Evolutionary conservation across 73 alveolate species (phyloP).

Genomic region (Paramecium pentaurelia): DNA sequence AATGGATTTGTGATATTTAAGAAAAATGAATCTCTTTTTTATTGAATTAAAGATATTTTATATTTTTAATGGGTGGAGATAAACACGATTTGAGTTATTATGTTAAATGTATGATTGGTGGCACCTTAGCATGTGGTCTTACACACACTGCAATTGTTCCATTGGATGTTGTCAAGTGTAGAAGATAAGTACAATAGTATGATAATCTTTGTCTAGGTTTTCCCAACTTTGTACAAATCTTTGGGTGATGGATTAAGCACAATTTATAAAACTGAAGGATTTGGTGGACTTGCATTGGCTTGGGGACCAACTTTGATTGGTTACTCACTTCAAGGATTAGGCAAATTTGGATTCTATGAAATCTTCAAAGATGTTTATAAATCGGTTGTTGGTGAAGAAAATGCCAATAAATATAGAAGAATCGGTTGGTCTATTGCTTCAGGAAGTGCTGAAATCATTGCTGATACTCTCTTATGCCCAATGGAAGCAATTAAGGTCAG

Average conservation of each 20-base stretch:
- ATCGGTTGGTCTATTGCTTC: constrained; percentile 81
- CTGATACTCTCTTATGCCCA: constrained; percentile 86
- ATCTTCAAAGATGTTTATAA: constrained; percentile 93
- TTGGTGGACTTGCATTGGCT: constrained; percentile 86
- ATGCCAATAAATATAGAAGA: constrained; percentile 82
- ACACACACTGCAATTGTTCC: constrained; percentile 89
- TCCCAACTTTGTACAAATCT: constrained; percentile 42
- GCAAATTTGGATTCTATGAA: constrained; percentile 93
- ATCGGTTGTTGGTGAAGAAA: constrained; percentile 78
- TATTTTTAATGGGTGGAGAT: constrained; percentile 61
- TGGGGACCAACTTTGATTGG: constrained; percentile 93
- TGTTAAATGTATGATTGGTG: constrained; percentile 91
- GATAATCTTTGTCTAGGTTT: neutral
- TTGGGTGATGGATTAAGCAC: constrained; percentile 76
- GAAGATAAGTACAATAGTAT: constrained; percentile 68
- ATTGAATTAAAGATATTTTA: constrained; percentile 38
- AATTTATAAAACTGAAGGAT: constrained; percentile 71
- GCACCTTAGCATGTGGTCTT: constrained; percentile 87
- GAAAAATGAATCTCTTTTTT: neutral
- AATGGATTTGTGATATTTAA: neutral
- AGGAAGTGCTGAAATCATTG: constrained; percentile 91
- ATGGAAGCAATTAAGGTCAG: constrained; percentile 89
- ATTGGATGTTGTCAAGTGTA: constrained; percentile 89
- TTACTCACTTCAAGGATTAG: constrained; percentile 84
- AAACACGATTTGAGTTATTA: constrained; percentile 81